Evolutionary conservation across 345 rosid species (phyloP).

Genomic region (Arabidopsis arenosa): DNA sequence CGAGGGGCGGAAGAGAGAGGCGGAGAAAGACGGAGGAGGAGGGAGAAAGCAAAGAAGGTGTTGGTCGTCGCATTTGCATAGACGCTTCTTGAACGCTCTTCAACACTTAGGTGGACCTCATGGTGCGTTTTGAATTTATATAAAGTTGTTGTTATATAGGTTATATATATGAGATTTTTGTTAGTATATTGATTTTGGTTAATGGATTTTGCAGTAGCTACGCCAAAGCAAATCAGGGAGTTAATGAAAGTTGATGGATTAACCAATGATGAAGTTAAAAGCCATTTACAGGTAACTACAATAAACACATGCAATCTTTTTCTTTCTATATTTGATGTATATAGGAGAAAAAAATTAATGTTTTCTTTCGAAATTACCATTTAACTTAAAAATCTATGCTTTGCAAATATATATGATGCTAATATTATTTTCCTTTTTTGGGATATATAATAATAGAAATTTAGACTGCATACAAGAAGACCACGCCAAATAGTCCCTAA

Average conservation of each 20-base stretch:
- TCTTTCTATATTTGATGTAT: background rate
- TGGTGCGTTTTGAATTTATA: conserved; percentile 48
- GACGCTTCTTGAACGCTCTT: conserved; percentile 83
- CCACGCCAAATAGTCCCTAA: conserved; percentile 58
- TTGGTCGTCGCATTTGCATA: conserved; percentile 94
- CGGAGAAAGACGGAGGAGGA: conserved; percentile 53
- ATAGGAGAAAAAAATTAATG: no score
- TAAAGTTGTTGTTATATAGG: background rate
- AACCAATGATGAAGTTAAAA: conserved; percentile 94
- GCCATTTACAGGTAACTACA: conserved; percentile 87
- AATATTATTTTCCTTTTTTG: background rate
- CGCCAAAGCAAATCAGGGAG: conserved; percentile 94
- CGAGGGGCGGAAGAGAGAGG: conserved; percentile 54
- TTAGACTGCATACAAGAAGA: conserved; percentile 81
- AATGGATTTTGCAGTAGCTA: conserved; percentile 66
- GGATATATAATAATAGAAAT: conserved; percentile 59
- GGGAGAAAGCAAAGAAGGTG: conserved; percentile 82
- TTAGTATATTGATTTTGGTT: conserved; percentile 16
- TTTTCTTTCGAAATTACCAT: background rate
- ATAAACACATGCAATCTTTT: background rate
- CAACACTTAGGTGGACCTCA: conserved; percentile 95
- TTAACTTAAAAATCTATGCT: conserved; percentile 10
- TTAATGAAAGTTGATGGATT: conserved; percentile 95
- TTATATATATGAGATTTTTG: conserved; percentile 10
- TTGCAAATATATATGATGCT: background rate